Conservation (phyloP, 2,329 filamentous ascomycete species). For the Colletotrichum siamense region DNA sequence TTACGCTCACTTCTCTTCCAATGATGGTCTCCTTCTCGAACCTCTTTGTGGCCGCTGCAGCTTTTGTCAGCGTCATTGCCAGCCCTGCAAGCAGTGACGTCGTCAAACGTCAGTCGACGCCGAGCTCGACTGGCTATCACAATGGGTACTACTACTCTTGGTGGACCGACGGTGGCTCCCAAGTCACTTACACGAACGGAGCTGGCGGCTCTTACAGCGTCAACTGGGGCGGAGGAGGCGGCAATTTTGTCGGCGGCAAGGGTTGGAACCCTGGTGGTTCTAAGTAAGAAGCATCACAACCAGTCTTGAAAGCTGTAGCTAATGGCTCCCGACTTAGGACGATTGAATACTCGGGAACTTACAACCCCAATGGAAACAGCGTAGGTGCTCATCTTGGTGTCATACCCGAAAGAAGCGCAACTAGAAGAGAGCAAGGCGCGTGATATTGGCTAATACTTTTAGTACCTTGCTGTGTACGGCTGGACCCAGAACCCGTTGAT, state of each 20-base stretch:
- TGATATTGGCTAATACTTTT: not conserved
- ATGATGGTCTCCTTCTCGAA: not conserved
- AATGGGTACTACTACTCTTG: constrained; percentile 51
- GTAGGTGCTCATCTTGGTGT: not conserved
- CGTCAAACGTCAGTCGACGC: constrained; percentile 22
- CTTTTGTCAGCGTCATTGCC: not conserved
- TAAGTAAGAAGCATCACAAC: constrained; percentile 25
- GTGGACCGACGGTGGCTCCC: constrained; percentile 46
- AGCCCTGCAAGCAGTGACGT: not conserved
- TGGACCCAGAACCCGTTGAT: constrained; percentile 44
- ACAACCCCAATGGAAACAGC: constrained; percentile 31
- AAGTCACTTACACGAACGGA: constrained; percentile 48
- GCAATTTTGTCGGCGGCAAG: constrained; percentile 63
- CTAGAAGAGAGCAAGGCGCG: not conserved
- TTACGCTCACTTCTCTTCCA: no score
- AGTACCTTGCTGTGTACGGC: constrained; percentile 54
- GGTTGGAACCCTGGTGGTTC: constrained; percentile 59
- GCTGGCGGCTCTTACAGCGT: constrained; percentile 47
- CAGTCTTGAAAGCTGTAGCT: not conserved
- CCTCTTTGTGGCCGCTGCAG: not conserved
- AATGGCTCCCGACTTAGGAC: not conserved
- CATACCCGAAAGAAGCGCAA: not conserved
- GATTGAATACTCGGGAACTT: constrained; percentile 33
- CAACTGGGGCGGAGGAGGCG: constrained; percentile 45
- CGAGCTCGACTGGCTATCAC: constrained; percentile 31